These are phyloP conservation scores for Pseudogymnoascus sp. DNA, from an alignment of 2,329 filamentous ascomycete genomes.

Conservation along the genomic window DNA sequence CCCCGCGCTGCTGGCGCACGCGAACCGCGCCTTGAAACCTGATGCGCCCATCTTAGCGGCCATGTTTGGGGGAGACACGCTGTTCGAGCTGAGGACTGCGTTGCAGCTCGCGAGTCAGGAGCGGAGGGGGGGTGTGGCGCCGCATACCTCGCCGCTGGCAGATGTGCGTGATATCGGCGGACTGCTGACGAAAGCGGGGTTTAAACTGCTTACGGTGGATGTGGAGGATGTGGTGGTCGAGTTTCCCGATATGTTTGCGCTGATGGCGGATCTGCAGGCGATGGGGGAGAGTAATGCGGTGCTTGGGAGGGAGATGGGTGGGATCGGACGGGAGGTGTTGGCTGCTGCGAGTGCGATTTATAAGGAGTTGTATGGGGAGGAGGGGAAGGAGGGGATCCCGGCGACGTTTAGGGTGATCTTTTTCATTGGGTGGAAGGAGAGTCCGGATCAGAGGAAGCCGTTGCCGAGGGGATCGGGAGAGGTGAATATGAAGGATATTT, in stretches of 20 bases:
- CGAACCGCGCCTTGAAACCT: conserved; percentile 80
- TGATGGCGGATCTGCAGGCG: conserved; percentile 89
- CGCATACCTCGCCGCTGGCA: conserved; percentile 82
- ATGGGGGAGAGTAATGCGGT: conserved; percentile 96
- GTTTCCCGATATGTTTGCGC: conserved; percentile 78
- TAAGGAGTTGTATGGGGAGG: conserved; percentile 69
- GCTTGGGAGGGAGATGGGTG: conserved; percentile 70
- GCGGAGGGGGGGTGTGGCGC: conserved; percentile 80
- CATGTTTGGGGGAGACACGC: conserved; percentile 91
- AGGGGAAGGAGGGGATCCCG: conserved; percentile 53
- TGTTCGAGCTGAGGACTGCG: conserved; percentile 88
- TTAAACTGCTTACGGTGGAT: conserved; percentile 93
- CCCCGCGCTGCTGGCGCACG: conserved; percentile 71
- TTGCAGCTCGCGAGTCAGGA: conserved; percentile 90
- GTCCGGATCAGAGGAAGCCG: conserved; percentile 68
- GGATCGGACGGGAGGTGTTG: conserved; percentile 72
- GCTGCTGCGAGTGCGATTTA: conserved; percentile 87
- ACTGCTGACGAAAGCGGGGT: conserved; percentile 75
- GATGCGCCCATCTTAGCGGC: conserved; percentile 88
- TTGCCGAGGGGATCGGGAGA: conserved; percentile 76
- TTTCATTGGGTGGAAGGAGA: conserved; percentile 98
- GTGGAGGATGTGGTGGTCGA: conserved; percentile 96
- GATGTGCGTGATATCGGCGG: conserved; percentile 89
- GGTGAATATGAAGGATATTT: conserved; percentile 78
- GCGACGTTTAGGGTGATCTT: conserved; percentile 94